Base-by-base conservation (phyloP, 768 basidiomycete genomes). In the Pholiota microspora region DNA sequence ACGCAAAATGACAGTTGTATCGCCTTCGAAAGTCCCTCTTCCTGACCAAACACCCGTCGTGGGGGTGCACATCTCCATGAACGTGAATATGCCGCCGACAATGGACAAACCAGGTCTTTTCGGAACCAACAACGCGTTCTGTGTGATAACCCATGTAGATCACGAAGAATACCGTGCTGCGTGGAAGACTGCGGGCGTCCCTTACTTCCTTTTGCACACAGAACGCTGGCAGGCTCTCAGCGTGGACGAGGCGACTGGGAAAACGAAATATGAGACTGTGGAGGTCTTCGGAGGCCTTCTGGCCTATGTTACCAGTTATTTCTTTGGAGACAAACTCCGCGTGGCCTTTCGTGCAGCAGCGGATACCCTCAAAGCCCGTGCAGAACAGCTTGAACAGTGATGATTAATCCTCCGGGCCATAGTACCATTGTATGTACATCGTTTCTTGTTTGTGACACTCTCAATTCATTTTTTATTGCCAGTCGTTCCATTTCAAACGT, bases 201-300 rank as follows among this genome's bases (percentile, higher is more conserved):
- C 82, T 1, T 34, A 55, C 0, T 84, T 79, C 76, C 55, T 85
- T n/a, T 59, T 89, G 25, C 54, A 58, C 25, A 69, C 80, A 2
- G 80, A 82, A 55, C 76, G 88, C 13, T 89, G 86, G 86, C 88
- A 90, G 67, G 73, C 72, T 53, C 64, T 90, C 49, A 78, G 71
- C 27, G 71, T 77, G 7, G 69, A 67, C 29, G 79, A 74, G 35
- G 74, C 71, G 1, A 81, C 77, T 32, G 77, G 80, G 60, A 71
- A 72, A 59, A 87, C 85, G 25, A 77, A 74, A 45, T 90, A 90
- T 57, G 85, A 89, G 67, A 81, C 79, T 4, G 67, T 76, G 7
- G 85, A 86, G 62, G 82, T 81, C 25, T 89, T 88, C 49, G 67
- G 67, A 15, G 86, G 86, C 0, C 15, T 78, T 1, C 51, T 80